Conservation (phyloP, 441 rosid genomes). For the Erodium trifolium region DNA sequence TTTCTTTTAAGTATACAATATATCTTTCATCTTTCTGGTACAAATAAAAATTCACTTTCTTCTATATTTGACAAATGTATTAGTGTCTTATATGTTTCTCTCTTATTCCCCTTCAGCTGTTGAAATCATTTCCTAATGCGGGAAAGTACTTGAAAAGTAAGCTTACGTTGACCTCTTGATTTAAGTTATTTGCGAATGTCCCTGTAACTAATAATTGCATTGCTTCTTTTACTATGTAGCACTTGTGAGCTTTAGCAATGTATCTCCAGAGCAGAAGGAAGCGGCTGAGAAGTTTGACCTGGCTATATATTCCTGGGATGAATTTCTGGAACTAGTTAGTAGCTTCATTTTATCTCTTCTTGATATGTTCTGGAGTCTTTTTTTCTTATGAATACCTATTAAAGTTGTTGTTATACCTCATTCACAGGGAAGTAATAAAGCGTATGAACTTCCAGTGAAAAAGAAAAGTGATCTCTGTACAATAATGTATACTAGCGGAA, state of each 20-base stretch:
- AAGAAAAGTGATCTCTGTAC: constrained; percentile 73
- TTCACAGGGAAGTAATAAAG: constrained; percentile 54
- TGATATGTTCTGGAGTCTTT: too few species aligned
- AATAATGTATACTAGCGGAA: constrained; percentile 92
- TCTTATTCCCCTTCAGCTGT: constrained; percentile 40
- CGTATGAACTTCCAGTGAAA: constrained; percentile 64
- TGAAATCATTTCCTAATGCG: constrained; percentile 67
- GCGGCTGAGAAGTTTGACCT: constrained; percentile 57
- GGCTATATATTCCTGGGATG: constrained; percentile 70
- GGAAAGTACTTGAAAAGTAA: constrained; percentile 62
- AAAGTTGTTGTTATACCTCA: background rate
- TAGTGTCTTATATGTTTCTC: constrained; percentile 4
- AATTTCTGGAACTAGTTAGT: constrained; percentile 60
- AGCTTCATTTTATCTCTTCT: constrained; percentile 7
- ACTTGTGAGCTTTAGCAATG: constrained; percentile 83
- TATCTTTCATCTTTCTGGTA: background rate
- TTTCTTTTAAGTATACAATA: background rate
- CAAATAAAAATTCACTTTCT: too few species aligned
- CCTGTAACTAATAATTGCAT: constrained; percentile 6
- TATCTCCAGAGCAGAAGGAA: constrained; percentile 54
- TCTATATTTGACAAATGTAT: constrained; percentile 5
- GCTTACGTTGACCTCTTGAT: constrained; percentile 19
- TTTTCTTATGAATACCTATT: constrained; percentile 9
- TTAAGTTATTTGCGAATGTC: constrained; percentile 10
- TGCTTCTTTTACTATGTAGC: constrained; percentile 35